These are phyloP conservation scores for Nematocida displodere DNA, from an alignment of 371 early-diverging fungal species.

Conservation along the genomic window DNA sequence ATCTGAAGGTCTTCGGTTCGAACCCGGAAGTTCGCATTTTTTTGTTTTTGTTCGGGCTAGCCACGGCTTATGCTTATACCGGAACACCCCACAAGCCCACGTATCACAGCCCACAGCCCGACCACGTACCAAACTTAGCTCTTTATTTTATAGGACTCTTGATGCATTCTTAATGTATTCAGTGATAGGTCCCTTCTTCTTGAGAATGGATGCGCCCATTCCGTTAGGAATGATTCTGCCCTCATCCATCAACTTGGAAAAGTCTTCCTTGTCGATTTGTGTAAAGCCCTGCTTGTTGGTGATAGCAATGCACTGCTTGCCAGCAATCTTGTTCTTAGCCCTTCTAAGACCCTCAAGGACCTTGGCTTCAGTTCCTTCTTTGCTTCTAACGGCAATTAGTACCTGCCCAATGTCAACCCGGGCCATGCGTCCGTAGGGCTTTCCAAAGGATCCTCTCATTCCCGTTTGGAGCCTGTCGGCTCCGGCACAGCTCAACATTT, in stretches of 20 bases:
- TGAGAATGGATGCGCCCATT: constrained; percentile 57
- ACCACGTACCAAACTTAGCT: background rate
- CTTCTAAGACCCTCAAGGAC: constrained; percentile 95
- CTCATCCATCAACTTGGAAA: constrained; percentile 68
- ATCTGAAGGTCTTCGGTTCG: constrained; percentile 69
- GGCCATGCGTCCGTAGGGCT: constrained; percentile 94
- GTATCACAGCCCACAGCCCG: background rate
- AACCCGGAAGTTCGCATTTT: constrained; percentile 64
- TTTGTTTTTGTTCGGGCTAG: background rate
- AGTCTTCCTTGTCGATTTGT: constrained; percentile 82
- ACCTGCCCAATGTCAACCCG: constrained; percentile 97
- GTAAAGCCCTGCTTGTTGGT: constrained; percentile 99
- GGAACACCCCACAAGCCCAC: background rate
- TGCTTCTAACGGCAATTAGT: constrained; percentile 92
- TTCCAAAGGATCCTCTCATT: constrained; percentile 99
- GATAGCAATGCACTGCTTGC: constrained; percentile 92
- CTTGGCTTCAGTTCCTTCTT: constrained; percentile 76
- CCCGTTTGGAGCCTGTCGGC: constrained; percentile 99
- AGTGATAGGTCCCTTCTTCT: constrained; percentile 62
- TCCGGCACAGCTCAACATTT: constrained; percentile 99
- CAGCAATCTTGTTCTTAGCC: constrained; percentile 98
- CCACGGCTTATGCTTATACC: background rate
- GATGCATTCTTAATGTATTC: constrained; percentile 55
- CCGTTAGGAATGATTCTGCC: constrained; percentile 56
- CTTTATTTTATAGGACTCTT: constrained; percentile 53